Evolutionary conservation across 768 basidiomycete genomes (phyloP).

Genomic region (Leccinellum luteum): DNA sequence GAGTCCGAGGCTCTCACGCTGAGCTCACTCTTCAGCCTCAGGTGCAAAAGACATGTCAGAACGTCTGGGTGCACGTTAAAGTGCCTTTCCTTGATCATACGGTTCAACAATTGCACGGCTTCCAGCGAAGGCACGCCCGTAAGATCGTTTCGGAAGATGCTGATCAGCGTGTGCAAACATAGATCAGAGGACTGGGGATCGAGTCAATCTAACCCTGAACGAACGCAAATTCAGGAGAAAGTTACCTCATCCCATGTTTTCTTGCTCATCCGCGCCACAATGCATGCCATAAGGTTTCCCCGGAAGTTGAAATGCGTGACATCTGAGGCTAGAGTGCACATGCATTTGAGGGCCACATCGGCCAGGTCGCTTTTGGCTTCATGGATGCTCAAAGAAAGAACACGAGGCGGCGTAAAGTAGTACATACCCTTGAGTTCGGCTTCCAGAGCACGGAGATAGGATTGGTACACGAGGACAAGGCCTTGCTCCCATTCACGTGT

Average conservation of each 20-base stretch:
- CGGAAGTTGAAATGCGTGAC: slow-evolving; percentile 97
- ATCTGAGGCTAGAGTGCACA: slow-evolving; percentile 82
- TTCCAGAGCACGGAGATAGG: slow-evolving; percentile 83
- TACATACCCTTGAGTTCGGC: slow-evolving; percentile 72
- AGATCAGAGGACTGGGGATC: slow-evolving; percentile 71
- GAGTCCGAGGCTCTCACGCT: slow-evolving; percentile 74
- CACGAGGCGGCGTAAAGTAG: slow-evolving; percentile 18
- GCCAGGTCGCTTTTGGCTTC: slow-evolving; percentile 64
- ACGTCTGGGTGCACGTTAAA: slow-evolving; percentile 91
- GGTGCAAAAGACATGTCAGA: slow-evolving; percentile 75
- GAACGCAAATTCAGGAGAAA: slow-evolving; percentile 9
- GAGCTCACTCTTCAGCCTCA: slow-evolving; percentile 87
- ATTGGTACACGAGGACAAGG: slow-evolving; percentile 82
- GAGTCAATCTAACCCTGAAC: slow-evolving; percentile 8
- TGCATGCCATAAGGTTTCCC: slow-evolving; percentile 83
- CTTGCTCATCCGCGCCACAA: slow-evolving; percentile 80
- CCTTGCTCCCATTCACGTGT: slow-evolving; percentile 97
- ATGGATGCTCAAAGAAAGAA: slow-evolving; percentile 18
- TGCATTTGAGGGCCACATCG: slow-evolving; percentile 72
- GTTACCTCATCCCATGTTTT: slow-evolving; percentile 88
- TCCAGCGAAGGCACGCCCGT: slow-evolving; percentile 84
- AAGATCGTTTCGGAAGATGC: slow-evolving; percentile 79
- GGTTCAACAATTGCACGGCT: slow-evolving; percentile 83
- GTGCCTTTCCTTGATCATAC: slow-evolving; percentile 92
- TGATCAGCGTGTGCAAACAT: slow-evolving; percentile 78